Evolutionary conservation across 352 stramenopile species (phyloP).

Genomic region (Plasmopara viticola): DNA sequence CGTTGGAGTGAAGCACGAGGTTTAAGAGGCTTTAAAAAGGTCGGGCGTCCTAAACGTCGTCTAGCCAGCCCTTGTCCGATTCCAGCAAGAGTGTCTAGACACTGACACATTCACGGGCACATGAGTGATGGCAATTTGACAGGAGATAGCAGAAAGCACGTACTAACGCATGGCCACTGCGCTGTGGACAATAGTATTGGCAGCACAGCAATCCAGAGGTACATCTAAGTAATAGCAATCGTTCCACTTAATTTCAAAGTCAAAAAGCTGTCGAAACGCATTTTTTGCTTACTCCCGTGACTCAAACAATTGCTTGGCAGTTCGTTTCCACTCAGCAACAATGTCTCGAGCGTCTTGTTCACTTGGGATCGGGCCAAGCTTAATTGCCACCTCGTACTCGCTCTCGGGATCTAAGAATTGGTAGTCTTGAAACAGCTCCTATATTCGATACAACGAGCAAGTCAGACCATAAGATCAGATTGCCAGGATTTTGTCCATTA

Average conservation of each 20-base stretch:
- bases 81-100: conserved; percentile 50
- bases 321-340: conserved; percentile 54
- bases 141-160: conserved; percentile 5
- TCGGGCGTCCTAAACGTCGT: conserved; percentile 44
- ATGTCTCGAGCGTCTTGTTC: conserved; percentile 40
- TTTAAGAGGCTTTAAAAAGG: conserved; percentile 59
- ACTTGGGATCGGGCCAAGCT: conserved; percentile 51
- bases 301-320: conserved; percentile 46
- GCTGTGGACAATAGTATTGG: conserved; percentile 62
- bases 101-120: conserved; percentile 29
- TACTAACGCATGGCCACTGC: conserved; percentile 58
- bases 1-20: conserved; percentile 61
- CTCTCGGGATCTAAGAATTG: conserved; percentile 76
- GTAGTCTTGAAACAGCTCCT: conserved; percentile 83
- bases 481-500: not conserved
- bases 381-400: conserved; percentile 68
- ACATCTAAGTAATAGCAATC: conserved; percentile 30
- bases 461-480: conserved; percentile 5
- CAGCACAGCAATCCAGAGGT: conserved; percentile 40
- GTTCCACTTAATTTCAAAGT: conserved; percentile 1
- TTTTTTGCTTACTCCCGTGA: conserved; percentile 30
- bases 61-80: conserved; percentile 61
- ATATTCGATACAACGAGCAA: conserved; percentile 4
- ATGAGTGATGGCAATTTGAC: conserved; percentile 3
- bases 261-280: not conserved